Evolutionary conservation across 768 basidiomycete species (phyloP).

Genomic region (Calocybe indica): DNA sequence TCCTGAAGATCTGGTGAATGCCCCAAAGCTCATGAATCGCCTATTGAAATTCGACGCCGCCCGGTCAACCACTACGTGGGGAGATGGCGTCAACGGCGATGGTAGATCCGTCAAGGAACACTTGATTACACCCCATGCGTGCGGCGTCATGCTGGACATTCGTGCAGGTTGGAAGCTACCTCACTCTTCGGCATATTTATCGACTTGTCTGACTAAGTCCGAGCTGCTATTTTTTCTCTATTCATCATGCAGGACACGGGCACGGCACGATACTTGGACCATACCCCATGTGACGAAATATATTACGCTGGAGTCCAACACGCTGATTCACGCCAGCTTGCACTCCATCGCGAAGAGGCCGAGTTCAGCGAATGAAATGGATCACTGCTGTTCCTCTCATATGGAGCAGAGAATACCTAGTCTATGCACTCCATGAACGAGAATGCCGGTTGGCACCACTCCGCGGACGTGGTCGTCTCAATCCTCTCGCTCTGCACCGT

Average conservation of each 20-base stretch:
- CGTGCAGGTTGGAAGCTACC: constrained; percentile 6
- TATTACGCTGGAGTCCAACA: constrained; percentile 69
- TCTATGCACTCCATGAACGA: constrained; percentile 31
- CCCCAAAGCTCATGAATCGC: no score
- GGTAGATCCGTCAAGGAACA: constrained; percentile 32
- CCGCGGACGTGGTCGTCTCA: constrained; percentile 58
- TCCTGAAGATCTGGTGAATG: no score
- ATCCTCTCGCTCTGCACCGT: constrained; percentile 64
- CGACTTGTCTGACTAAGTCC: not conserved
- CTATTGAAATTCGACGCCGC: no score
- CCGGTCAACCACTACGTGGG: constrained; percentile 29
- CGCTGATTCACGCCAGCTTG: constrained; percentile 55
- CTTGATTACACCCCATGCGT: constrained; percentile 49
- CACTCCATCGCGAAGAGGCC: constrained; percentile 38
- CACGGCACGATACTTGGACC: constrained; percentile 58
- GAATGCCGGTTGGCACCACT: constrained; percentile 5
- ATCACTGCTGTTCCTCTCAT: constrained; percentile 51
- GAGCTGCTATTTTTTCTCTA: not conserved
- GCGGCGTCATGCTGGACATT: constrained; percentile 57
- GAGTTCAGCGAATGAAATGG: constrained; percentile 40
- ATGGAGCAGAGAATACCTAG: constrained; percentile 54
- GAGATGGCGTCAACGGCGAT: constrained; percentile 39
- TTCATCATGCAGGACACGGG: constrained; percentile 44
- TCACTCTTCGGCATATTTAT: no score
- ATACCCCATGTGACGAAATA: constrained; percentile 50